phyloP scores from a whole-genome alignment of 306 rosid genomes.

The Boehmeria nivea region DNA sequence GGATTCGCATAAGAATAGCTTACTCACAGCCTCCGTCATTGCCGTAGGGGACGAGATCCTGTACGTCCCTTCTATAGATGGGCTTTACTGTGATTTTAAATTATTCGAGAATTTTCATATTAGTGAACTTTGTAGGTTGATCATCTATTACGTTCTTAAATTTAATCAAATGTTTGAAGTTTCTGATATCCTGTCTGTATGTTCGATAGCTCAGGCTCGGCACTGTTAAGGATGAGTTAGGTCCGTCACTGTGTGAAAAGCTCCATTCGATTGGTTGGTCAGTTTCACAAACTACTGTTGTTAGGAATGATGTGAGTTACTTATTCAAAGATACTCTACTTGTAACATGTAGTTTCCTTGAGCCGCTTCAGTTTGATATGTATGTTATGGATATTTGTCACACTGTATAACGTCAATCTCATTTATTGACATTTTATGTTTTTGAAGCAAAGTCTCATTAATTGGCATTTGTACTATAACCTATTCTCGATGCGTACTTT shows the following conservation, averaged over 20 bases:
- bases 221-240: slow-evolving; percentile 85
- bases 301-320: slow-evolving; percentile 75
- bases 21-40: slow-evolving; percentile 66
- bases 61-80: slow-evolving; percentile 54
- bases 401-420: too few species aligned
- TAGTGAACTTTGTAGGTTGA: neutral
- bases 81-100: neutral
- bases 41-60: slow-evolving; percentile 95
- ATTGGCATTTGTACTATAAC: slow-evolving; percentile 3
- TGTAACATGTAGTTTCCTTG: slow-evolving; percentile 3
- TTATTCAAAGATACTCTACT: neutral
- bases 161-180: slow-evolving; percentile 35
- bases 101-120: too few species aligned
- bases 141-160: slow-evolving; percentile 8
- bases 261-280: slow-evolving; percentile 81
- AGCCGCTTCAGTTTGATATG: too few species aligned
- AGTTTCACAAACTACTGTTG: slow-evolving; percentile 55
- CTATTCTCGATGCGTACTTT: slow-evolving; percentile 14
- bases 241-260: slow-evolving; percentile 64
- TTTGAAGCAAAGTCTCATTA: too few species aligned
- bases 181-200: slow-evolving; percentile 36
- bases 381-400: too few species aligned
- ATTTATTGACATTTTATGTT: too few species aligned
- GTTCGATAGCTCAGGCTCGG: slow-evolving; percentile 97
- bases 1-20: slow-evolving; percentile 46